Base-by-base conservation (phyloP, 768 basidiomycete species). In the Panaeolus papilionaceus region DNA sequence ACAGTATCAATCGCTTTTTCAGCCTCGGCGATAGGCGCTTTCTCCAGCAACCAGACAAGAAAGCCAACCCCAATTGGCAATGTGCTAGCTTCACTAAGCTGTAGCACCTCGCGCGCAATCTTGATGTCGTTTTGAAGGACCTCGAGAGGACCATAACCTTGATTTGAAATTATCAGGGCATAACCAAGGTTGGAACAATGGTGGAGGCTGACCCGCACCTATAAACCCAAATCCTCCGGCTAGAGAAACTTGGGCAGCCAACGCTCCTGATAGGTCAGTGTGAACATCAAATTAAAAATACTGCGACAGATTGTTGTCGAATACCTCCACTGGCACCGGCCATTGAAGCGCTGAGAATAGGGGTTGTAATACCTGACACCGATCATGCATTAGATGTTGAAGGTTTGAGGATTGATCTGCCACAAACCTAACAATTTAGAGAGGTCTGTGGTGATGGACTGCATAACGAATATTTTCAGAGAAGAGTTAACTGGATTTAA, bases 181-280 rank as follows among this genome's bases (percentile, higher is more conserved):
- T 62, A 65, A 66, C 70, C 38, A 38, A 62, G 49, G 38, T 20
- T 18, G 26, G 44, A 45, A 63, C 39, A n/a, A 51, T 49, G 71
- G 10, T 70, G 2, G 39, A 62, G 54, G 45, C 75, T 42, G 66
- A 89, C 92, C 89, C 76, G 86, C 83, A n/a, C 86, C 82, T 0
- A 93, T 70, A 75, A 94, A 93, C 1, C 92, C 93, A 66, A 94
- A 89, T 16, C 90, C 93, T 23, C 94, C 94, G 8, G 80, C 92
- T 2, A 83, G 81, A 20, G 86, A 83, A 38, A 92, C 89, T 65
- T 86, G 81, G 4, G 88, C 87, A 28, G 89, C 89, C 23, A 90
- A 74, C 20, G 75, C 76, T 61, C 85, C 85, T 86, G 63, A 14
- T 40, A 58, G 16, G 38, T 51, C 45, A 38, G 16, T 49, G 49